Evolutionary conservation across 1,139 yeast species (phyloP).

Genomic region (Taphrina confusa): DNA sequence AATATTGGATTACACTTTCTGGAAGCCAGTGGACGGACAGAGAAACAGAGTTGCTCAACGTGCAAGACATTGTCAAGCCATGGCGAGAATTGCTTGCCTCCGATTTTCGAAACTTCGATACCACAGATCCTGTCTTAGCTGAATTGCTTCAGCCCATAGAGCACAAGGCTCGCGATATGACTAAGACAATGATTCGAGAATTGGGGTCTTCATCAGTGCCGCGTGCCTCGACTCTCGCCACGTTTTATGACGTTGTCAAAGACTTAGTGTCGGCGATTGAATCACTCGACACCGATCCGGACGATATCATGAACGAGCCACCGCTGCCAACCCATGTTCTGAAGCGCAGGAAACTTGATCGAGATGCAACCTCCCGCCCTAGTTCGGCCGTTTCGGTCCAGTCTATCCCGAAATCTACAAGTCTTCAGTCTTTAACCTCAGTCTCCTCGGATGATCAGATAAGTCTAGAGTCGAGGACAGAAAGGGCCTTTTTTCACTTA

Average conservation of each 20-base stretch:
- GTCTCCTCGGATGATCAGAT: background rate
- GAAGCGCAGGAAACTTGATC: background rate
- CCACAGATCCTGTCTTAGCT: background rate
- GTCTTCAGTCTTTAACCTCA: background rate
- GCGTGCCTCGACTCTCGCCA: too few species aligned
- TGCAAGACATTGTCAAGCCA: background rate
- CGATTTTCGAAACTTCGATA: background rate
- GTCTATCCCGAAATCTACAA: background rate
- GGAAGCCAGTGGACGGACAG: background rate
- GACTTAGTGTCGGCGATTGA: background rate
- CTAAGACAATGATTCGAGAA: background rate
- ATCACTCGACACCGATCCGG: too few species aligned
- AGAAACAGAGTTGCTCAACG: background rate
- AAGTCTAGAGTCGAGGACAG: background rate
- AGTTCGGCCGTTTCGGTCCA: background rate
- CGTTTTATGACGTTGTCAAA: background rate
- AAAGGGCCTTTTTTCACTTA: background rate
- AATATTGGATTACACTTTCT: background rate
- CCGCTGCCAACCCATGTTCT: background rate
- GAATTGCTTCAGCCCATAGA: background rate
- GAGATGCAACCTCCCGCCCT: background rate
- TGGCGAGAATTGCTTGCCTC: background rate
- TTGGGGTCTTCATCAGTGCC: too few species aligned
- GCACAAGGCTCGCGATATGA: background rate
- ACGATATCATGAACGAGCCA: too few species aligned